Conservation (phyloP, 2,329 filamentous ascomycete genomes). For the Phaeosphaeriaceae sp. region DNA sequence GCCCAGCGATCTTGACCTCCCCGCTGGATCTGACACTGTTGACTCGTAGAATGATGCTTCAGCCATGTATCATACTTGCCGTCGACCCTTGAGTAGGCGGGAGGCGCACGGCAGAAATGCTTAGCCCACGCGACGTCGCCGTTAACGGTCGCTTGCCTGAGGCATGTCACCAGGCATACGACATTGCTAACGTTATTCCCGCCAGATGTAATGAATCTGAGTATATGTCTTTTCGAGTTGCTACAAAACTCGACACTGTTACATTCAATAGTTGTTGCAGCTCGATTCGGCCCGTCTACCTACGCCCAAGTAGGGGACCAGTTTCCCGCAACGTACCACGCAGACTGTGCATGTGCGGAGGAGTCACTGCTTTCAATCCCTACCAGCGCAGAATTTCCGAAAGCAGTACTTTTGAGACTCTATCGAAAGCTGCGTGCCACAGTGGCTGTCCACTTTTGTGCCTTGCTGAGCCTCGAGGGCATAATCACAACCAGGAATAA, state of each 20-base stretch:
- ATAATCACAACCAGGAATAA: not conserved
- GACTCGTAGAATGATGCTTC: constrained; percentile 30
- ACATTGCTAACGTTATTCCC: constrained; percentile 1
- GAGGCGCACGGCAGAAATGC: constrained; percentile 13
- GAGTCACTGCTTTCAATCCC: constrained; percentile 9
- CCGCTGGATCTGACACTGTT: constrained; percentile 29
- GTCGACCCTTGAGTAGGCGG: constrained; percentile 15
- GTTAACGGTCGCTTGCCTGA: constrained; percentile 15
- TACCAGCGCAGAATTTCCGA: constrained; percentile 19
- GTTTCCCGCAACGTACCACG: constrained; percentile 17
- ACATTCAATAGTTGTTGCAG: not conserved
- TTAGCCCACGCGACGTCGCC: constrained; percentile 14
- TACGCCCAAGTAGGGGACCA: constrained; percentile 12
- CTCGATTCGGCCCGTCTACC: constrained; percentile 12
- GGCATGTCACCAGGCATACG: constrained; percentile 6
- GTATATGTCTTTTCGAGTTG: not conserved
- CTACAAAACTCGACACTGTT: not conserved
- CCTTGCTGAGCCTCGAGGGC: constrained; percentile 3
- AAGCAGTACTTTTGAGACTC: constrained; percentile 21
- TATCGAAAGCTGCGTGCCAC: constrained; percentile 47
- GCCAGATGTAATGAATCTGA: not conserved
- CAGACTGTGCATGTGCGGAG: constrained; percentile 7
- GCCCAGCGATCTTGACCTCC: constrained; percentile 17
- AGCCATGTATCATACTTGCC: constrained; percentile 32
- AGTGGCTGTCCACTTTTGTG: constrained; percentile 37